These are phyloP conservation scores for Candida neerlandica DNA, from an alignment of 1,139 yeast species.

Conservation along the genomic window DNA sequence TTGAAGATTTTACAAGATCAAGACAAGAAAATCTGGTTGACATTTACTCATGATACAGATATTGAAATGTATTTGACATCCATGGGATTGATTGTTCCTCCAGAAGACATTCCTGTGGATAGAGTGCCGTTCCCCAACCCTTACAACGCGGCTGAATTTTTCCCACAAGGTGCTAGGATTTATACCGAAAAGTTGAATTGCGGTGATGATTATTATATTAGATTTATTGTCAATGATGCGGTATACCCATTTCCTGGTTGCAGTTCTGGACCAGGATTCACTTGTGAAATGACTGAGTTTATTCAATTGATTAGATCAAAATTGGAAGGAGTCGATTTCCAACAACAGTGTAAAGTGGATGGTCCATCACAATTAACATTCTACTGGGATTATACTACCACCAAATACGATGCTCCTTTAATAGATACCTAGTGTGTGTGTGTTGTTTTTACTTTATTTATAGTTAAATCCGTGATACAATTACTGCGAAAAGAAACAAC, in stretches of 20 bases:
- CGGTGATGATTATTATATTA: constrained; percentile 40
- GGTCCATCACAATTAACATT: constrained; percentile 28
- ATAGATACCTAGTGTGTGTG: constrained; percentile 13
- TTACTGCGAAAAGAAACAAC: background rate
- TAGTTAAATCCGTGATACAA: background rate
- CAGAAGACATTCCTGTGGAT: constrained; percentile 22
- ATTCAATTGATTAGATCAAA: constrained; percentile 33
- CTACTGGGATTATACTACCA: constrained; percentile 37
- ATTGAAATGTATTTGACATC: constrained; percentile 52
- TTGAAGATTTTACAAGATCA: constrained; percentile 40
- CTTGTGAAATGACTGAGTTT: constrained; percentile 51
- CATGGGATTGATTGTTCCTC: constrained; percentile 46
- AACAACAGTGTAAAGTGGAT: constrained; percentile 35
- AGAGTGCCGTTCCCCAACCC: constrained; percentile 41
- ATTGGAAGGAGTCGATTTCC: constrained; percentile 31
- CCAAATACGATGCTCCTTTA: constrained; percentile 28
- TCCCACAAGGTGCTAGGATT: constrained; percentile 60
- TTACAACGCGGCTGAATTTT: constrained; percentile 49
- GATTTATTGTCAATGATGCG: constrained; percentile 57
- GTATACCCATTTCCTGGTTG: constrained; percentile 56
- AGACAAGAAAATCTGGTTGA: constrained; percentile 33
- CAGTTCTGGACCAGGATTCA: constrained; percentile 55
- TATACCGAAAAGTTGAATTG: constrained; percentile 51
- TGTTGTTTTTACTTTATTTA: too few relatives aligned
- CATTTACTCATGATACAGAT: constrained; percentile 65